Evolutionary conservation across 2,329 filamentous ascomycete species (phyloP), one percentile per base, ranked within the genome.

Genomic region (Chrysosphaeria jannelii): DNA sequence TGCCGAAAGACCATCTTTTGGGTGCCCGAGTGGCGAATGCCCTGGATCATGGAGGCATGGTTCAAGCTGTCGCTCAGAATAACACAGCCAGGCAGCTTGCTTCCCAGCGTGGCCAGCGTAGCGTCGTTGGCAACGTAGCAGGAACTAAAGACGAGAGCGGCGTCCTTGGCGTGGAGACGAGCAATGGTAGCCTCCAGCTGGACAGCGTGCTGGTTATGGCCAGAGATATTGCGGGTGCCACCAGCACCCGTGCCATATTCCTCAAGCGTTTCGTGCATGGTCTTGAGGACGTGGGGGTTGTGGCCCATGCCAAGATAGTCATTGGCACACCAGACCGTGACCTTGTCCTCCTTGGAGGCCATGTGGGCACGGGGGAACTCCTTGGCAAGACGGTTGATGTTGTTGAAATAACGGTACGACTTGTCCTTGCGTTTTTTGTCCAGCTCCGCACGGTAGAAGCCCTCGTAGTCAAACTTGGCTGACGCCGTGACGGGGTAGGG

Each of bases 391-490:
- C 85, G 78, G 41, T 97, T 97, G 63, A 97, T 97, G 54, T 97
- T 97, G 58, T 97, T 97, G 56, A 97, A 97, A 53, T 93, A 93
- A 40, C 85, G 75, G 53, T 97, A 97, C 24, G 79, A 91, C 53
- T 91, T 93, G 57, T 97, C 85, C 57, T 89, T 79, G 58, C 90
- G 85, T 53, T 97, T 97, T 61, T 91, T 93, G 36, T 91, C 76
- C 34, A 97, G 49, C 45, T 97, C 81, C 30, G 51, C 51, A 33
- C 67, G 50, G 49, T 93, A 97, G 47, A 91, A 97, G 22, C 45
- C 60, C 37, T 90, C 66, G 39, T 97, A 97, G 45, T 93, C 59
- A 46, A 91, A 97, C 38, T 66, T 74, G 28, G 53, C 53, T 31
- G 27, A 16, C 10, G 7, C 14, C 13, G 5, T 19, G 10, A 8